A percentile compares a stretch with the other conserved stretches of the same genome.
These are phyloP conservation scores for Suillus decipiens DNA, from an alignment of 768 basidiomycete species.

Conservation along the genomic window DNA sequence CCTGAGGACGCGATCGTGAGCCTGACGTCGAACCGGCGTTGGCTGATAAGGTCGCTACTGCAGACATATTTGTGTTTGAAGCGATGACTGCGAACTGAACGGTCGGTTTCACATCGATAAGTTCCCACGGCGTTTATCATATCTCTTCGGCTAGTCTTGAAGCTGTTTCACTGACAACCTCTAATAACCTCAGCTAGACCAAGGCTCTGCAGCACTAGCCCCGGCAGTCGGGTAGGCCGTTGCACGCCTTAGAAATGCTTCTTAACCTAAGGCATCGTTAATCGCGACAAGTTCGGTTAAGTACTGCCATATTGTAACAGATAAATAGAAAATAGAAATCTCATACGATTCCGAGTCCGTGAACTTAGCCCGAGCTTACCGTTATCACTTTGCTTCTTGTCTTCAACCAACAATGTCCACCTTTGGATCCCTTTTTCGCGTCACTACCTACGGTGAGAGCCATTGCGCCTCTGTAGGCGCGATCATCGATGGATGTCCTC, in stretches of 20 bases:
- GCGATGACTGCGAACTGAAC: neutral
- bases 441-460: slow-evolving; percentile 97
- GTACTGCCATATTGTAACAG: slow-evolving; percentile 22
- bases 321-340: slow-evolving; percentile 14
- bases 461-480: slow-evolving; percentile 97
- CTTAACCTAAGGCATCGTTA: slow-evolving; percentile 8
- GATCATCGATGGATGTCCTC: slow-evolving; percentile 97
- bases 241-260: neutral
- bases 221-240: neutral
- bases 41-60: slow-evolving; percentile 18
- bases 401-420: slow-evolving; percentile 72
- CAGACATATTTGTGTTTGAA: slow-evolving; percentile 2
- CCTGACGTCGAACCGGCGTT: slow-evolving; percentile 36
- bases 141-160: neutral
- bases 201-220: slow-evolving; percentile 9
- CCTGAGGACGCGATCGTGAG: slow-evolving; percentile 64
- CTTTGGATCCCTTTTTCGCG: slow-evolving; percentile 88
- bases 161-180: slow-evolving; percentile 12
- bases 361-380: neutral
- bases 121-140: slow-evolving; percentile 10
- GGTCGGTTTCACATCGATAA: neutral
- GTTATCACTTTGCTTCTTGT: slow-evolving; percentile 14
- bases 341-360: slow-evolving; percentile 1
- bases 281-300: slow-evolving; percentile 22
- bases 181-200: slow-evolving; percentile 3